A percentile compares a stretch with the other conserved stretches of the same genome.
Evolutionary conservation across 306 rosid species (phyloP).

Genomic region (Castanea sativa): DNA sequence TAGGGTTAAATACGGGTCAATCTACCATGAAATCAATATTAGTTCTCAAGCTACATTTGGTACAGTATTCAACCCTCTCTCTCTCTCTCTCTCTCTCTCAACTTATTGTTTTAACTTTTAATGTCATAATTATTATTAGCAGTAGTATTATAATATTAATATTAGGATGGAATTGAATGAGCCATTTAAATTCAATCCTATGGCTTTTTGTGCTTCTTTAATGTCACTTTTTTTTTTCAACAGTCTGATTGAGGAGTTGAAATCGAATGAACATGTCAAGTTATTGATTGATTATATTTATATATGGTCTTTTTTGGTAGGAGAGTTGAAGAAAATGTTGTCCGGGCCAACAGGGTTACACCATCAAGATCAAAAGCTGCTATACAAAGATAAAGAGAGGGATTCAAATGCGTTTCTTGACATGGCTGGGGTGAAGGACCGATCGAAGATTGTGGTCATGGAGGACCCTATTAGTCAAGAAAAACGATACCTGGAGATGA

Average conservation of each 20-base stretch:
- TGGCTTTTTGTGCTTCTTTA: neutral
- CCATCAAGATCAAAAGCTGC: conserved; percentile 87
- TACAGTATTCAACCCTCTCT: conserved; percentile 12
- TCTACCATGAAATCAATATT: conserved; percentile 74
- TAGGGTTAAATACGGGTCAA: conserved; percentile 74
- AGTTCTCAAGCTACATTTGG: conserved; percentile 90
- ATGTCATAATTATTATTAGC: neutral
- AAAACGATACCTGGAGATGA: conserved; percentile 69
- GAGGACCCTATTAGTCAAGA: conserved; percentile 96
- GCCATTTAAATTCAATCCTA: neutral
- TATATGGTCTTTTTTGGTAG: conserved; percentile 25
- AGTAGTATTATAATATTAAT: neutral
- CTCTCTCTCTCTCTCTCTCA: neutral
- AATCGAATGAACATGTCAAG: neutral
- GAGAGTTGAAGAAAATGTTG: conserved; percentile 91
- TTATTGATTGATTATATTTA: neutral
- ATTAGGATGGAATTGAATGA: neutral
- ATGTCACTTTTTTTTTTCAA: neutral
- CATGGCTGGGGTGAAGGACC: conserved; percentile 72
- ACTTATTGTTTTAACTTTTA: neutral
- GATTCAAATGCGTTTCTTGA: conserved; percentile 91
- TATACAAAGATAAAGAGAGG: conserved; percentile 84
- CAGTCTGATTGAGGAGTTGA: too few relatives aligned
- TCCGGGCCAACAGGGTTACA: conserved; percentile 83
- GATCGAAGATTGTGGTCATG: conserved; percentile 66